These are phyloP conservation scores for Talaromyces verruculosus DNA, from an alignment of 2,329 filamentous ascomycete genomes.

Conservation along the genomic window DNA sequence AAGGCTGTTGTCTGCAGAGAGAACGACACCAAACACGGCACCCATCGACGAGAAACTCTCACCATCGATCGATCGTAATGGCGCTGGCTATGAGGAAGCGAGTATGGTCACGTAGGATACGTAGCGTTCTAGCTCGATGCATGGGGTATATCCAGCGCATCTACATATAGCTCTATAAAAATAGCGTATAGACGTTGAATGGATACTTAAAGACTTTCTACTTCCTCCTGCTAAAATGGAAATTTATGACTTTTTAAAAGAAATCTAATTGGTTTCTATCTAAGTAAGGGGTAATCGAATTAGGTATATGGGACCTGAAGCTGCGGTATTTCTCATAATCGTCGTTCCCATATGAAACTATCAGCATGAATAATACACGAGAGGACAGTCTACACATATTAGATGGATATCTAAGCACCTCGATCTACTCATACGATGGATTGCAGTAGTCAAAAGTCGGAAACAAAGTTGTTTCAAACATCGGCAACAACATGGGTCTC, in stretches of 20 bases:
- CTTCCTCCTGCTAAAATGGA: too few relatives aligned
- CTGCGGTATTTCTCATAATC: too few relatives aligned
- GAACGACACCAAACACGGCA: neutral
- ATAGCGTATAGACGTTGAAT: neutral
- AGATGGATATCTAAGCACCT: neutral
- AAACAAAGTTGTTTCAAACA: neutral
- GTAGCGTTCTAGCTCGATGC: too few relatives aligned
- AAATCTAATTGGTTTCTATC: neutral
- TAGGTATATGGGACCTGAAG: neutral
- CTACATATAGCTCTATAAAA: neutral
- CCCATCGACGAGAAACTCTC: too few relatives aligned
- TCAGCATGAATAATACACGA: neutral
- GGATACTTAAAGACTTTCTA: too few relatives aligned
- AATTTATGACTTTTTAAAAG: neutral
- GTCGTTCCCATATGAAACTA: neutral
- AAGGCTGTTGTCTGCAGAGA: neutral
- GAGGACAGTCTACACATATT: neutral
- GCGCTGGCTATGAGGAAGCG: too few relatives aligned
- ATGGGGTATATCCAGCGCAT: too few relatives aligned
- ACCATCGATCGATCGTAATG: too few relatives aligned
- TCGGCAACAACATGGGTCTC: neutral
- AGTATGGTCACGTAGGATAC: too few relatives aligned
- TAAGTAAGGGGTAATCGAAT: neutral
- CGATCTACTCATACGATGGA: neutral
- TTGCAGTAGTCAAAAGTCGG: neutral